Evolutionary conservation across 1,139 yeast genomes (phyloP).

Genomic region (Nakaseomyces delphensis): DNA sequence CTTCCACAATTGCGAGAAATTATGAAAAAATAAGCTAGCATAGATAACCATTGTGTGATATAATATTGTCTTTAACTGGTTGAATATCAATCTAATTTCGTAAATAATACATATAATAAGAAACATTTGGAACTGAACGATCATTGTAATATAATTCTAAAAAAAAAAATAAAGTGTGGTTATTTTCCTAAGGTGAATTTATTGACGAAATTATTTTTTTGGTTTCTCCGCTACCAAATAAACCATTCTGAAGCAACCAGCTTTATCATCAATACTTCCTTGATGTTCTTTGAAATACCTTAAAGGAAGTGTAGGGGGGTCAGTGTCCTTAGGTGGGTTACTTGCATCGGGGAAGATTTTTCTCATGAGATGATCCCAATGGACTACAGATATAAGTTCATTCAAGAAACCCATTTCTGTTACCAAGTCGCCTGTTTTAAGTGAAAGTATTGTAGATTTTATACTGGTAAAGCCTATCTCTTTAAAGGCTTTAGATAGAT

Average conservation of each 20-base stretch:
- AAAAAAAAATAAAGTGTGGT: neutral
- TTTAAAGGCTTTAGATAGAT: slow-evolving; percentile 20
- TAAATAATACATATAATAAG: neutral
- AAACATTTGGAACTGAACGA: no score
- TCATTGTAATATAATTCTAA: no score
- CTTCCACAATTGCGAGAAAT: slow-evolving; percentile 15
- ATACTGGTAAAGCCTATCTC: slow-evolving; percentile 27
- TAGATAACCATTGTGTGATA: no score
- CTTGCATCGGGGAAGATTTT: slow-evolving; percentile 15
- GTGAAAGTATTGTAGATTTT: slow-evolving; percentile 23
- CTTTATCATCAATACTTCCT: slow-evolving; percentile 22
- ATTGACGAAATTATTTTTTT: slow-evolving; percentile 5
- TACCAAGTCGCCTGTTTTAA: slow-evolving; percentile 26
- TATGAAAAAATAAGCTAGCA: neutral
- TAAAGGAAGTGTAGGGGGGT: slow-evolving; percentile 19
- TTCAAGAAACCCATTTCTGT: slow-evolving; percentile 27
- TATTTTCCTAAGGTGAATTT: neutral
- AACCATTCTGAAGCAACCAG: slow-evolving; percentile 24
- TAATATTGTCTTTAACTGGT: no score
- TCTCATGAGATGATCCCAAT: slow-evolving; percentile 21
- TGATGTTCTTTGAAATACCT: slow-evolving; percentile 26
- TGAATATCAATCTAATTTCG: no score
- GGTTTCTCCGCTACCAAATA: slow-evolving; percentile 28
- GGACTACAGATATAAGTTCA: slow-evolving; percentile 22
- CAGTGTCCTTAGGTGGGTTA: slow-evolving; percentile 15